These are phyloP conservation scores for Acarospora socialis DNA, from an alignment of 2,329 filamentous ascomycete genomes.

Conservation along the genomic window DNA sequence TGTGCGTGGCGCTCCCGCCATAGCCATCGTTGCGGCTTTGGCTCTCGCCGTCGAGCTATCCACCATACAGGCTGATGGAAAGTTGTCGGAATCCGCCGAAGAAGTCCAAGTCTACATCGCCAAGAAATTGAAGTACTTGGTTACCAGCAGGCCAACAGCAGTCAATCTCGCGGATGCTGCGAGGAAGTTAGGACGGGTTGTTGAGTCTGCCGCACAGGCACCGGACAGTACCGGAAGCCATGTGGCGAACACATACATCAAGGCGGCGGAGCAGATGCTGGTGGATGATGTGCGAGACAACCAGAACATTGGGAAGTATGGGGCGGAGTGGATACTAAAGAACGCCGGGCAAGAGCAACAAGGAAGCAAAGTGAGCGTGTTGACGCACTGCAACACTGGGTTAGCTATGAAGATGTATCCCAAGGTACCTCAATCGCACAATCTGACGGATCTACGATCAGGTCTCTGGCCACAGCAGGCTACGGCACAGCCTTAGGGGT, in stretches of 20 bases:
- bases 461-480: constrained; percentile 88
- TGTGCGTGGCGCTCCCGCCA: constrained; percentile 68
- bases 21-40: constrained; percentile 91
- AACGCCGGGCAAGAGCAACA: constrained; percentile 37
- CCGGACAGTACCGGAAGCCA: constrained; percentile 23
- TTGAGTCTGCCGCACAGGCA: constrained; percentile 31
- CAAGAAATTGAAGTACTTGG: constrained; percentile 68
- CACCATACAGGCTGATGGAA: constrained; percentile 26
- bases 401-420: constrained; percentile 24
- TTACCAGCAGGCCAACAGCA: constrained; percentile 80
- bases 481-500: constrained; percentile 93
- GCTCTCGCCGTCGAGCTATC: constrained; percentile 74
- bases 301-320: constrained; percentile 65
- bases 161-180: constrained; percentile 91
- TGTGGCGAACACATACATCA: constrained; percentile 58
- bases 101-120: constrained; percentile 55
- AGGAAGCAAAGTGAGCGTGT: constrained; percentile 53
- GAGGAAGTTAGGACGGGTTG: constrained; percentile 54
- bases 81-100: constrained; percentile 38
- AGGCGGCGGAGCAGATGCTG: constrained; percentile 73
- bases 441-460: constrained; percentile 20
- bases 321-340: constrained; percentile 65
- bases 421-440: neutral
- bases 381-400: constrained; percentile 98
- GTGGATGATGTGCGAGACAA: constrained; percentile 80